Evolutionary conservation across 441 rosid genomes (phyloP), one percentile per base, ranked within the genome.

Genomic region (Aquilaria agallochum): DNA sequence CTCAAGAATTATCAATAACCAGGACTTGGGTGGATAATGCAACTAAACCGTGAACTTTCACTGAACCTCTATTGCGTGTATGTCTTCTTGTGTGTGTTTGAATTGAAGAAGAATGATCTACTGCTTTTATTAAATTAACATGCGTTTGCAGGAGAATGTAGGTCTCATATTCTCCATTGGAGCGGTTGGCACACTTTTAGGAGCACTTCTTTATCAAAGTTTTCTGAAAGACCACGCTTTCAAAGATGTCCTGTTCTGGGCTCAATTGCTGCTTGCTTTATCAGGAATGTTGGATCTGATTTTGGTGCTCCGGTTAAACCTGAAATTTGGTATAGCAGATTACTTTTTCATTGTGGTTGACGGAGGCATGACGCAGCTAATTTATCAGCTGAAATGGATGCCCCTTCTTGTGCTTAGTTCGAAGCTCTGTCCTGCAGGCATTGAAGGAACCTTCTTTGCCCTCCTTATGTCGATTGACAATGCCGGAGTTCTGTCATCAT

Each of bases 361-460:
- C 44, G 96, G 86, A 65, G 71, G 87, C 20, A 80, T 87, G 51
- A 77, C 96, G 33, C 78, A 72, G 57, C 74, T 96, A 89, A 80
- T 93, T 4, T 74, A 69, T 2, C 79, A 86, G 36, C 74, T 96
- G 31, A 92, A 93, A 73, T 92, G 98, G 99, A 93, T 96, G 99
- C 99, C 99, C 0, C 80, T 96, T 9, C 89, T 93, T 0, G 98
- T 96, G 1, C 90, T 96, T n/a, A 84, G 91, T 71, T 75, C 99
- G 3, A 90, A 87, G 87, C 92, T 96, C 48, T 96, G 99, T 58
- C 99, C 99, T n/a, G 60, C 87, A 1, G 98, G 99, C 1, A 89
- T 96, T 11, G 98, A 96, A 74, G 99, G 99, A 65, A 96, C 99
- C 0, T 96, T 93, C 75, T 96, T 93, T 59, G 98, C 98, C 11